Conservation (phyloP, 371 early-diverging fungal genomes). For the Mortierella sp. region DNA sequence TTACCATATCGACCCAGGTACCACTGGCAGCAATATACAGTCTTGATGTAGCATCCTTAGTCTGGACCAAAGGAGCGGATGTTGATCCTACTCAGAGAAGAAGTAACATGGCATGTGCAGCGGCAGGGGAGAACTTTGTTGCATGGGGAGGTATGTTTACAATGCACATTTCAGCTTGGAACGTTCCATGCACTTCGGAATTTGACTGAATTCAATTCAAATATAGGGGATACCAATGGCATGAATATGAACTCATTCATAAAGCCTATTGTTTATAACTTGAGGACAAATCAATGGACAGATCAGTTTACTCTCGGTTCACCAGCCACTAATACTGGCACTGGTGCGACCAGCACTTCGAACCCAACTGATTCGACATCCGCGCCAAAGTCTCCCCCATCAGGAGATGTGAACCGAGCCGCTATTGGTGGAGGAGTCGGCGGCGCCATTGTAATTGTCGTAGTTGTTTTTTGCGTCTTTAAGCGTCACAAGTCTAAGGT, state of each 20-base stretch:
- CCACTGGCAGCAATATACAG: not conserved
- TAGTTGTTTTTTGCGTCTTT: no score
- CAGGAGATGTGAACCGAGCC: no score
- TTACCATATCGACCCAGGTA: not conserved
- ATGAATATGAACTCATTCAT: not conserved
- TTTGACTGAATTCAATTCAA: not conserved
- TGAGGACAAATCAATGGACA: not conserved
- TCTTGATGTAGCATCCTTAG: not conserved
- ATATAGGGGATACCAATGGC: not conserved
- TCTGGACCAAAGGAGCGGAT: constrained; percentile 1
- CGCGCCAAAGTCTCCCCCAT: no score
- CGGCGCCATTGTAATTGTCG: no score
- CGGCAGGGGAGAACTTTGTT: not conserved
- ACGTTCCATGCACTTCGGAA: not conserved
- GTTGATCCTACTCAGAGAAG: not conserved
- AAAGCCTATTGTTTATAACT: not conserved
- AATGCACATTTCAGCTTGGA: not conserved
- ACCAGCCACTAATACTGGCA: no score
- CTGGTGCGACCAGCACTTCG: no score
- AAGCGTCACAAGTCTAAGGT: no score
- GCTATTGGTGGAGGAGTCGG: no score
- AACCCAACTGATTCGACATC: not conserved
- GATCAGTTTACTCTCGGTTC: not conserved
- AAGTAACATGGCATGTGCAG: not conserved
- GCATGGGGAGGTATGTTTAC: not conserved